These are phyloP conservation scores for Stevia rebaudiana DNA, from an alignment of 140 eudicot genomes.

Conservation along the genomic window DNA sequence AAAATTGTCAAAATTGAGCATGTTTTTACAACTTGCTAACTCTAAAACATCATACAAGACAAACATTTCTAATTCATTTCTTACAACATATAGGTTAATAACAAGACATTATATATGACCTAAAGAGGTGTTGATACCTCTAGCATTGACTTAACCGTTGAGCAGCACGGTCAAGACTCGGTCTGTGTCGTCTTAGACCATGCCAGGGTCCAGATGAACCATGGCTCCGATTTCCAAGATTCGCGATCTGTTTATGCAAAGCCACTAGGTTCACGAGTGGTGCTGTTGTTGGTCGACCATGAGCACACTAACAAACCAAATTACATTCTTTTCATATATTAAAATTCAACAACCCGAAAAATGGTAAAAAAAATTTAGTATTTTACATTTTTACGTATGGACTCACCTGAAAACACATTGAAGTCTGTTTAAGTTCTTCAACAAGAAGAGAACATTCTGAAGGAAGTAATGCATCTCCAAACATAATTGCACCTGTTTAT, in stretches of 20 bases:
- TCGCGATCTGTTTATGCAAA: constrained; percentile 65
- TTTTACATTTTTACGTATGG: not conserved
- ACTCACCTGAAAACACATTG: constrained; percentile 89
- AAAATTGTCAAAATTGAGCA: not conserved
- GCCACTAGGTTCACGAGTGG: constrained; percentile 69
- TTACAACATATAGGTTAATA: not conserved
- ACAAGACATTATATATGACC: constrained; percentile 1
- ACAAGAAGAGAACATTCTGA: constrained; percentile 95
- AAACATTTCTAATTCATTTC: constrained; percentile 2
- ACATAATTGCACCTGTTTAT: constrained; percentile 89
- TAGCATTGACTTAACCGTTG: constrained; percentile 44
- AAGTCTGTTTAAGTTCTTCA: constrained; percentile 86
- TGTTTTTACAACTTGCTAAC: constrained; percentile 7
- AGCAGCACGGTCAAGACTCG: constrained; percentile 50
- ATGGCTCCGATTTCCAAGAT: constrained; percentile 40
- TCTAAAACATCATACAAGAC: constrained; percentile 12
- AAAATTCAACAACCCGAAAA: not conserved
- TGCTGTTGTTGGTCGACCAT: constrained; percentile 94
- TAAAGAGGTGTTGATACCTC: constrained; percentile 7
- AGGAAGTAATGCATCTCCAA: constrained; percentile 88
- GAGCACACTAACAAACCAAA: constrained; percentile 77
- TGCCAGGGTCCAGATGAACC: constrained; percentile 56
- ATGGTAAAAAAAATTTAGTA: not conserved
- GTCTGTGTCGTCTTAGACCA: constrained; percentile 54
- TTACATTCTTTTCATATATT: constrained; percentile 6